These are phyloP conservation scores for Vaccinium macrocarpon DNA, from an alignment of 148 eudicot genomes.

Conservation along the genomic window DNA sequence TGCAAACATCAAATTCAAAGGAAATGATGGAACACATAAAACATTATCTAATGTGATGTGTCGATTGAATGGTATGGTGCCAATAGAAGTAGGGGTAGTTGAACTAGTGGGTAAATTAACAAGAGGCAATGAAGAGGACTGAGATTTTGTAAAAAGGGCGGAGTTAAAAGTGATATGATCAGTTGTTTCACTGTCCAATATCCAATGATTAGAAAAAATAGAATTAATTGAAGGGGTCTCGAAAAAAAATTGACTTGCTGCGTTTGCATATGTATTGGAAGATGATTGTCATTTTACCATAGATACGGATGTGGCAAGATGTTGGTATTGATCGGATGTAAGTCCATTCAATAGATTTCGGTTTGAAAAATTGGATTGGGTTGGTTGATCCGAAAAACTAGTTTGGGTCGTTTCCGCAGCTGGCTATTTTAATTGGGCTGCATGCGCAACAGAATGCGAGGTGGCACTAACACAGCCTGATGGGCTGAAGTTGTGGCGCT, in stretches of 20 bases:
- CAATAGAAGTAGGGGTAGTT: no score
- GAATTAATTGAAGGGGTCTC: neutral
- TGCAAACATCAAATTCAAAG: neutral
- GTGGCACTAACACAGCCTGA: neutral
- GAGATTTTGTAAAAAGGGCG: neutral
- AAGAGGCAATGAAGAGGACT: no score
- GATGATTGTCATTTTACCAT: slow-evolving; percentile 7
- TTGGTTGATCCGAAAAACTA: neutral
- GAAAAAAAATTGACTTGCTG: neutral
- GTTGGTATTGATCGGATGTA: neutral
- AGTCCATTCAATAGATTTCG: neutral
- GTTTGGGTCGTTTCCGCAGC: no score
- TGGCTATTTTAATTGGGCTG: neutral
- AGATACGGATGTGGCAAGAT: neutral
- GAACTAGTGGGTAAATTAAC: no score
- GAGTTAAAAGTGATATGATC: neutral
- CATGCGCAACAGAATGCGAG: neutral
- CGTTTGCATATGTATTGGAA: slow-evolving; percentile 1
- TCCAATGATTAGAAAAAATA: neutral
- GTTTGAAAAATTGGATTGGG: no score
- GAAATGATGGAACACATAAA: neutral
- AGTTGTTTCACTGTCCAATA: neutral
- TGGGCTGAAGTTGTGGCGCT: neutral
- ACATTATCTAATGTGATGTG: no score
- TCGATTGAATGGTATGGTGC: no score